These are phyloP conservation scores for Dillenia turbinata DNA, from an alignment of 164 flowering plant genomes.

Conservation along the genomic window DNA sequence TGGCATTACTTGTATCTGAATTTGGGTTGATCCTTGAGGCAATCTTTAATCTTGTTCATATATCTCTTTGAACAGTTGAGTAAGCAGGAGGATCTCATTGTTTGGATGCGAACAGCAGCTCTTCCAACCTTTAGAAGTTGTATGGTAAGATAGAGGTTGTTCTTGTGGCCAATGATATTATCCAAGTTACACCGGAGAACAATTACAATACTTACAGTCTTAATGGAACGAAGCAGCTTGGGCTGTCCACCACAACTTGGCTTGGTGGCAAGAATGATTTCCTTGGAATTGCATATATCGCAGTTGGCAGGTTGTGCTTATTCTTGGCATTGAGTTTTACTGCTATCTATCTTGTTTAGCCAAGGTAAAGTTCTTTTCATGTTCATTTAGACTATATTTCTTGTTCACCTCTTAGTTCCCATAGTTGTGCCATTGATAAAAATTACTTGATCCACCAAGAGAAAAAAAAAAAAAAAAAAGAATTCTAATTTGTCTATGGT, in stretches of 20 bases:
- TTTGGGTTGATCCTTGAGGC: not conserved
- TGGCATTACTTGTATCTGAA: not conserved
- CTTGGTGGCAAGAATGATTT: conserved; percentile 98
- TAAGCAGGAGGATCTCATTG: conserved; percentile 90
- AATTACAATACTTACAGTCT: conserved; percentile 89
- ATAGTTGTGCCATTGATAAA: too few species aligned
- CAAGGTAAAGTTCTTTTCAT: conserved; percentile 52
- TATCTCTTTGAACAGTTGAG: conserved; percentile 50
- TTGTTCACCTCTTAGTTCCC: too few species aligned
- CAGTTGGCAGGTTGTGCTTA: conserved; percentile 89
- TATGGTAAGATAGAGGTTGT: conserved; percentile 91
- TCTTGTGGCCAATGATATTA: conserved; percentile 44
- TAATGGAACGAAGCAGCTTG: conserved; percentile 89
- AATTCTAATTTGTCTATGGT: too few species aligned
- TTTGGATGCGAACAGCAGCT: conserved; percentile 99
- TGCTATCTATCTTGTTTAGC: conserved; percentile 75
- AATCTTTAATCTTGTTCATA: conserved; percentile 12
- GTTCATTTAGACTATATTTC: not conserved
- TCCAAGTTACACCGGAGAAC: conserved; percentile 55
- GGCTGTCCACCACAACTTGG: conserved; percentile 96
- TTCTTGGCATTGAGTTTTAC: conserved; percentile 71
- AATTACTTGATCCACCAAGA: too few species aligned
- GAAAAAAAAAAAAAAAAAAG: rapidly evolving
- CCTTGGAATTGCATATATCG: conserved; percentile 89
- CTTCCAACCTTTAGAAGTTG: conserved; percentile 95